Base-by-base conservation (phyloP, 352 stramenopile species). In the Phytophthora pseudosyringae region DNA sequence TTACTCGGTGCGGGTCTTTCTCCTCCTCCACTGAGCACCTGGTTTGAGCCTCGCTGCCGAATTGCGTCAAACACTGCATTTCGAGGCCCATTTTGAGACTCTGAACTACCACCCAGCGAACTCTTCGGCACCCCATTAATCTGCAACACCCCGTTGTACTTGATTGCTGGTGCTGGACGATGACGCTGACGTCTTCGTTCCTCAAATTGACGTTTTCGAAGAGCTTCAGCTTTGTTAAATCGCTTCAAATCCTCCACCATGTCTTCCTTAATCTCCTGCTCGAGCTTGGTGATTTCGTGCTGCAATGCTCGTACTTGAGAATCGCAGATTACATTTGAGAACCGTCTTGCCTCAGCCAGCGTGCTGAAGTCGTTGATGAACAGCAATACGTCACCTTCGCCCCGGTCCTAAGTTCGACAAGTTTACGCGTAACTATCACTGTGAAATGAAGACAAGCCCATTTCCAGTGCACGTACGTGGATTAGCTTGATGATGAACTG, bases 401-500 rank as follows among this genome's bases (percentile, higher is more conserved):
- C 86, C 45, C 86, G 83, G 52, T 91, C 81, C 83, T 93, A 47
- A 21, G 52, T 0, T 8, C n/a, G 35, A 36, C 15, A 68, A 45
- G 40, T 46, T 38, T 15, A 2, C 1, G 4, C 31, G 39, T 53
- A n/a, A 2, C 39, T 31, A 54, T 16, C 11, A 60, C 7, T n/a
- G 18, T 9, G 7, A 67, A 52, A 29, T 46, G 18, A 21, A 40
- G 13, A 1, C 3, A 62, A 31, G 2, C 21, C 1, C 21, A 21
- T 21, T 21, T 21, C 21, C 12, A 54, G 7, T 25, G 39, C 3
- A 74, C 83, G 40, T 73, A 90, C 85, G 18, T 94, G 80, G 47
- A 94, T 89, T 21, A 94, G 73, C 45, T 86, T 82, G 53, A 91
- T 76, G 53, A 91, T 89, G 44, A 92, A 94, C 41, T 93, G 83